Percentiles rank a stretch among this genome's conserved stretches.
Conservation (phyloP, 768 basidiomycete species). For the Lactarius sp. region DNA sequence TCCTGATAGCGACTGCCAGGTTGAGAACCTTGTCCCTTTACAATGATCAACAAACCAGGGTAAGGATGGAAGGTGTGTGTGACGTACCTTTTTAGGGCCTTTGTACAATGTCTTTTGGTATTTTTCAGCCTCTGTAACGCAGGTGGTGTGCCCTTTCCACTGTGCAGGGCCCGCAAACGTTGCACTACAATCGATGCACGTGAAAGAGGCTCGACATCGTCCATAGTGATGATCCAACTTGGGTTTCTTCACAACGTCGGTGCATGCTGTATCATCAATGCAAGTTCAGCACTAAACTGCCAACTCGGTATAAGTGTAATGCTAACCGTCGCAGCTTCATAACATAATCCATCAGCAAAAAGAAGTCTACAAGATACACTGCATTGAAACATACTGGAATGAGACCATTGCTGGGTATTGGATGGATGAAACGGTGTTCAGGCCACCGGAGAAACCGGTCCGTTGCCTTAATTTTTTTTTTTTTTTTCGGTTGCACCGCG, state of each 20-base stretch:
- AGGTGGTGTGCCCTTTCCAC: constrained; percentile 78
- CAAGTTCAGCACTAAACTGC: neutral
- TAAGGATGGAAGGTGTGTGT: neutral
- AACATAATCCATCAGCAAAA: neutral
- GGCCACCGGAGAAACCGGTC: neutral
- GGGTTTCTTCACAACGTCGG: constrained; percentile 89
- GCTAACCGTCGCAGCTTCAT: constrained; percentile 28
- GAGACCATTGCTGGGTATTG: constrained; percentile 20
- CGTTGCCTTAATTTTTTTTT: neutral
- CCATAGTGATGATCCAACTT: constrained; percentile 77
- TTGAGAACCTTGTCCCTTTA: constrained; percentile 2
- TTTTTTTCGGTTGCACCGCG: too few relatives aligned
- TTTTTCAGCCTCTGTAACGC: constrained; percentile 89
- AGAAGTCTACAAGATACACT: constrained; percentile 26
- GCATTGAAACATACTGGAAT: constrained; percentile 22
- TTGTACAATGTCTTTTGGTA: constrained; percentile 86
- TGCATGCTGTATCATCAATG: constrained; percentile 48
- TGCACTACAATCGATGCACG: constrained; percentile 85
- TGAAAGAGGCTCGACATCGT: constrained; percentile 62
- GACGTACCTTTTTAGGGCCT: constrained; percentile 56
- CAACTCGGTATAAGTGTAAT: neutral
- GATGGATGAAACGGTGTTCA: too few relatives aligned
- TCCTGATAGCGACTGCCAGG: constrained; percentile 3
- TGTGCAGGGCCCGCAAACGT: constrained; percentile 72
- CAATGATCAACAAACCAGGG: constrained; percentile 12